phyloP scores from a whole-genome alignment of 148 eudicot species.

The Rhododendron ferrugineum region DNA sequence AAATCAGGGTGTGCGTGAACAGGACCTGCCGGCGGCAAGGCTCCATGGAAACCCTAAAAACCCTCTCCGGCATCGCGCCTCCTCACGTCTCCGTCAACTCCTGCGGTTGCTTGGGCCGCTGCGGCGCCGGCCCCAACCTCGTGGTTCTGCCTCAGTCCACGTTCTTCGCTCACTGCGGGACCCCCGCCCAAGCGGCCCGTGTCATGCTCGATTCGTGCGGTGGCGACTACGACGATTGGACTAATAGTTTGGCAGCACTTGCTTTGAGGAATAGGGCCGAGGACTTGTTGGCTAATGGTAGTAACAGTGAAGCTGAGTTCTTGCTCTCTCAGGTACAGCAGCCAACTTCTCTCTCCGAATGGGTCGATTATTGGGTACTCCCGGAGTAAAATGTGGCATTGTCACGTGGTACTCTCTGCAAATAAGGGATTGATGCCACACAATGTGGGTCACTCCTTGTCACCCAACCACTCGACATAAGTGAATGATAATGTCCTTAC shows the following conservation, averaged over 20 bases:
- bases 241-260: conserved; percentile 56
- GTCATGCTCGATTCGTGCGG: conserved; percentile 32
- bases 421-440: no score
- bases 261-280: conserved; percentile 77
- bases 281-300: conserved; percentile 28
- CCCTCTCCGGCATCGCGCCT: conserved; percentile 60
- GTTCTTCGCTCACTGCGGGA: conserved; percentile 54
- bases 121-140: conserved; percentile 76
- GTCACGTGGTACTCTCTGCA: no score
- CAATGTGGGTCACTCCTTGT: no score
- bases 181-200: conserved; percentile 45
- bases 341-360: neutral
- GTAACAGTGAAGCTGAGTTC: conserved; percentile 32
- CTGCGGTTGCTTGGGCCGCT: conserved; percentile 69
- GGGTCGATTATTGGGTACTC: neutral
- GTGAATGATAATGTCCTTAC: neutral
- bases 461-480: no score
- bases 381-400: no score
- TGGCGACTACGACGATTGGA: conserved; percentile 17
- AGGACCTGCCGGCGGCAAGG: conserved; percentile 61
- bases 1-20: conserved; percentile 68
- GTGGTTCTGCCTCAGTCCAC: conserved; percentile 51
- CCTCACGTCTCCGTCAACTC: conserved; percentile 46
- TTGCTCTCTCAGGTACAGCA: conserved; percentile 54
- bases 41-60: conserved; percentile 41